Evolutionary conservation across 306 rosid genomes (phyloP), one percentile per base, ranked within the genome.

Genomic region (Glycine latifolia): DNA sequence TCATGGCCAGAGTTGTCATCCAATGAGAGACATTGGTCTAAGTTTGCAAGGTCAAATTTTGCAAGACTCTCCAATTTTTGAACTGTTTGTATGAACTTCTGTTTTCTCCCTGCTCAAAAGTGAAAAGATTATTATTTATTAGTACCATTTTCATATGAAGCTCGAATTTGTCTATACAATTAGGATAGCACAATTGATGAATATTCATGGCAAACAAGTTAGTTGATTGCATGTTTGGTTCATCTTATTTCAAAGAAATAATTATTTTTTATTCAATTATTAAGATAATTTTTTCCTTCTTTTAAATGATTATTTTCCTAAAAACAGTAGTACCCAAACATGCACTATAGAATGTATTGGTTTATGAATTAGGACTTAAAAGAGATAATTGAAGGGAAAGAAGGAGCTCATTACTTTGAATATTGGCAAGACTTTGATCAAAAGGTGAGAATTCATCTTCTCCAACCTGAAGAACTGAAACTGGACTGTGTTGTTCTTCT

Each of bases 401-500:
- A 20, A 55, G 12, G 17, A 81, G 73, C 92, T 37, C 31, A 26
- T 26, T 86, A 90, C 94, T 89, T 80, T 89, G 72, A 62, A 87
- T 78, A 77, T 82, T 78, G 75, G 83, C 90, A 82, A 86, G 82
- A 80, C 83, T 86, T 85, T 89, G 87, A 43, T 84, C 85, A 61
- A 89, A 89, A 55, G 56, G 35, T 52, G 88, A 82, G 73, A 82
- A 82, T 35, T 83, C 86, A 62, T 83, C 78, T 72, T 88, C 91
- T 39, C 86, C 88, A 79, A 83, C 81, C 4, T 84, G 85, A 84
- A 92, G 89, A 78, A 92, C 94, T 13, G 95, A 92, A 67, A 92
- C 86, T 52, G 97, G 95, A 73, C 93, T 92, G 20, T 86, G 77
- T 49, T 87, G 88, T 48, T 89, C 94, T 55, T 90, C 92, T 41